Base-by-base conservation (phyloP, 805 yeast species). In the Saccharomycopsis sp. region DNA sequence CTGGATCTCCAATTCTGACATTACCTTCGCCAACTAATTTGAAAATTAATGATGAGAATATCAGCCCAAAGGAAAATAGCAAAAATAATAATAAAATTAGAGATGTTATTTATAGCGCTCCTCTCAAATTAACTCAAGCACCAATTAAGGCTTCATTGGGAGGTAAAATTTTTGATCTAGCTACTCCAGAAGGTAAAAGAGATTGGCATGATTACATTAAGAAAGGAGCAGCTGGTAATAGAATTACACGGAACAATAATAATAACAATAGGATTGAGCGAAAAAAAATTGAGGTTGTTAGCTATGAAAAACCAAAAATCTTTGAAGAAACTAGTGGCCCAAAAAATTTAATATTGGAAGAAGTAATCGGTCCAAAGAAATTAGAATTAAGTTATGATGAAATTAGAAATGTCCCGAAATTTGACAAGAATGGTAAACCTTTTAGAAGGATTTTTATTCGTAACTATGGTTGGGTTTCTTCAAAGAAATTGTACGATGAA, bases 391-490 rank as follows among this genome's bases (percentile, higher is more conserved):
- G 7, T 28, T 38, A 27, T 16, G 44, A 43, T 16, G 42, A 45
- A 19, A 26, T 50, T 5, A 19, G 29, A 7, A 38, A 35, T 7
- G 26, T 50, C 11, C 57, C 59, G 9, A 54, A 47, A 14, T 26
- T 28, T 16, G 73, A 68, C 49, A 57, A 56, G 31, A 57, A 63
- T 35, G 75, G 74, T 0, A 65, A 62, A 35, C 66, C 63, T 4
- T 66, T 64, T 41, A 61, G 71, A 39, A 54, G 81, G 27, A 54
- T 72, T 2, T 71, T 67, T 47, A 61, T 74, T 26, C 77, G 75
- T 1, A 69, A 68, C 8, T 55, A 68, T 34, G 79, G 81, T 0
- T 75, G 81, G 81, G 59, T 70, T 1, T 56, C 72, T 6, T 51
- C 59, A n/a, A 60, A 53, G 31, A 57, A 51, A 41, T 40, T 45